These are phyloP conservation scores for Cystofilobasidium macerans DNA, from an alignment of 768 basidiomycete genomes.

Conservation along the genomic window DNA sequence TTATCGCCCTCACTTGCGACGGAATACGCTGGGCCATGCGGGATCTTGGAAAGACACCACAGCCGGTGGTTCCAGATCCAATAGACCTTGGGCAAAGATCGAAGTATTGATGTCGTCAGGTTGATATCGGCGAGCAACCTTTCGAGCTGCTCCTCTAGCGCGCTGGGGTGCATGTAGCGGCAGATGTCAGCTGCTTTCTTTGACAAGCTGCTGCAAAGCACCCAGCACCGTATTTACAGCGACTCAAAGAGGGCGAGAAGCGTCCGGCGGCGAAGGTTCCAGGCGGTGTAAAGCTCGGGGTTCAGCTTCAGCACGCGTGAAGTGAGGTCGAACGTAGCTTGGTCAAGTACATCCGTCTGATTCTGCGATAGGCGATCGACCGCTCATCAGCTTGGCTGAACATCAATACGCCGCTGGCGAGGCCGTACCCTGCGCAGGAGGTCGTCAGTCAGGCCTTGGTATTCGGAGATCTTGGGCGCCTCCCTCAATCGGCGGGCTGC, in stretches of 20 bases:
- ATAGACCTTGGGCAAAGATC: constrained; percentile 85
- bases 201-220: constrained; percentile 29
- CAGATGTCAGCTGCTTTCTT: neutral
- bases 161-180: neutral
- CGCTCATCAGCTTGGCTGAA: neutral
- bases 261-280: constrained; percentile 86
- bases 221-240: constrained; percentile 43
- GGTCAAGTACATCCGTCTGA: constrained; percentile 53
- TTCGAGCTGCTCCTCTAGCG: constrained; percentile 44
- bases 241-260: constrained; percentile 44
- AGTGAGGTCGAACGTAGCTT: constrained; percentile 66
- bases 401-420: neutral
- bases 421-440: constrained; percentile 54
- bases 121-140: constrained; percentile 61
- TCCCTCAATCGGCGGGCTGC: constrained; percentile 62
- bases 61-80: constrained; percentile 97
- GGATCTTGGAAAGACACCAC: constrained; percentile 86
- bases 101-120: constrained; percentile 69
- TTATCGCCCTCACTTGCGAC: neutral
- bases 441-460: constrained; percentile 53
- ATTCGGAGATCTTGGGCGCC: constrained; percentile 62
- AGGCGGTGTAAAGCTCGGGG: constrained; percentile 90
- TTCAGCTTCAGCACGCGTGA: constrained; percentile 66
- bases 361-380: constrained; percentile 53
- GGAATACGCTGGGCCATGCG: constrained; percentile 48